Evolutionary conservation across 2,329 filamentous ascomycete genomes (phyloP).

Genomic region (Aspergillus fumigatiaffinis): DNA sequence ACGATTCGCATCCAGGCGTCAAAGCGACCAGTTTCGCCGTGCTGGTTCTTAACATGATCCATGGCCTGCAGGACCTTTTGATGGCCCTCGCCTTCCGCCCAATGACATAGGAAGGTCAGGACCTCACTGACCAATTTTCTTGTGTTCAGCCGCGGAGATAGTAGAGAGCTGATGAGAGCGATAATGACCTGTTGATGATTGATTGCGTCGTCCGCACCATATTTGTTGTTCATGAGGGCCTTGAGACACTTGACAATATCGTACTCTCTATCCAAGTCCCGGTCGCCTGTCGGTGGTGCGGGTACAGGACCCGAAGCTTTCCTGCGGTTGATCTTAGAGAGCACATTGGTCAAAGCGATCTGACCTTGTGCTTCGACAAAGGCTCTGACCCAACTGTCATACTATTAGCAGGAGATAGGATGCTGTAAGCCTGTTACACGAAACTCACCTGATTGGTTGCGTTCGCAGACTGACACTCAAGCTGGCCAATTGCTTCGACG

Average conservation of each 20-base stretch:
- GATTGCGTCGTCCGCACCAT: constrained; percentile 92
- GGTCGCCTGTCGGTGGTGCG: constrained; percentile 61
- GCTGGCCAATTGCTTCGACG: constrained; percentile 85
- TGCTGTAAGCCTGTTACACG: neutral
- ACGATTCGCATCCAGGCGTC: constrained; percentile 99
- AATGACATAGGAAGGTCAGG: constrained; percentile 91
- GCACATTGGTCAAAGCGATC: constrained; percentile 88
- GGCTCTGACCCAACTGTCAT: constrained; percentile 74
- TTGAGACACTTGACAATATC: constrained; percentile 98
- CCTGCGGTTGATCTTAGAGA: constrained; percentile 89
- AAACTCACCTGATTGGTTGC: constrained; percentile 71
- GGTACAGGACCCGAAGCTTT: constrained; percentile 69
- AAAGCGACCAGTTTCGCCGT: constrained; percentile 90
- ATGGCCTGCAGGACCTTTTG: constrained; percentile 89
- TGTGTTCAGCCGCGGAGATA: constrained; percentile 84
- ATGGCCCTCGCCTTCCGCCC: constrained; percentile 84
- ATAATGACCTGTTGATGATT: constrained; percentile 85
- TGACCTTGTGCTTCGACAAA: constrained; percentile 98
- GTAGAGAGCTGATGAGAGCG: constrained; percentile 78
- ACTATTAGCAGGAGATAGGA: constrained; percentile 3
- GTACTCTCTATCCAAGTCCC: constrained; percentile 85
- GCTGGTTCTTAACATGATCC: constrained; percentile 82
- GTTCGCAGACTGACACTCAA: constrained; percentile 91
- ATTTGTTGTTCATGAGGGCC: constrained; percentile 98
- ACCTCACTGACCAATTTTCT: constrained; percentile 95